Percentiles rank a stretch among this genome's conserved stretches.
Conservation (phyloP, 2,329 filamentous ascomycete species). For the Fusarium sacchari region DNA sequence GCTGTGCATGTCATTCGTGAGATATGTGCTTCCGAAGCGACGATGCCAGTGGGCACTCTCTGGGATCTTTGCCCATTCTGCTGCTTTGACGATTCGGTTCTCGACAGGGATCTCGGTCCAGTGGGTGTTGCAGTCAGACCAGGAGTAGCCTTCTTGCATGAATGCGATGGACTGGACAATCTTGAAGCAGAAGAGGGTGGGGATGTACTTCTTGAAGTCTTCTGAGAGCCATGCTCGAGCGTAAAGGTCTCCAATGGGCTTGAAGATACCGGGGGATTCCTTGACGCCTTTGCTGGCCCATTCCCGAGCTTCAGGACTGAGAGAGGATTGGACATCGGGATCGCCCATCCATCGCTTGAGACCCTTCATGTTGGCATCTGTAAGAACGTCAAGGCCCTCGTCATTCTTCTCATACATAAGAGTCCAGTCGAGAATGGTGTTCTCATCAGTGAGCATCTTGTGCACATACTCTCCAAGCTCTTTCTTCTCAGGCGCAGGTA, state of each 20-base stretch:
- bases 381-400: slow-evolving; percentile 55
- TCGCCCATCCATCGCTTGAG: slow-evolving; percentile 52
- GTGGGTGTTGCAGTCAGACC: slow-evolving; percentile 49
- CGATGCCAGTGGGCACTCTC: slow-evolving; percentile 52
- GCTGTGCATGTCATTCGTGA: slow-evolving; percentile 49
- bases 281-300: slow-evolving; percentile 46
- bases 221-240: slow-evolving; percentile 52
- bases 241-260: slow-evolving; percentile 53
- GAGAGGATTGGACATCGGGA: slow-evolving; percentile 44
- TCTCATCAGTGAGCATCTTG: slow-evolving; percentile 52
- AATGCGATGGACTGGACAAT: slow-evolving; percentile 55
- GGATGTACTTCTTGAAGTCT: slow-evolving; percentile 50
- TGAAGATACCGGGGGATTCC: slow-evolving; percentile 47
- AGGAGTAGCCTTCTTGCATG: slow-evolving; percentile 51
- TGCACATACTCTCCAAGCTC: slow-evolving; percentile 48
- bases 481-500: slow-evolving; percentile 46
- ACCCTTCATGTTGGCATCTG: slow-evolving; percentile 51
- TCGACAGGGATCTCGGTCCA: slow-evolving; percentile 51
- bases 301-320: slow-evolving; percentile 43
- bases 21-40: slow-evolving; percentile 53
- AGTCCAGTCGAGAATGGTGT: slow-evolving; percentile 53
- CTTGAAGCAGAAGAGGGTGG: slow-evolving; percentile 55
- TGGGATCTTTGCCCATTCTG: slow-evolving; percentile 50
- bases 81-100: slow-evolving; percentile 50
- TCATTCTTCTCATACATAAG: slow-evolving; percentile 53